A percentile compares a stretch with the other conserved stretches of the same genome.
These are phyloP conservation scores for Colletotrichum scovillei DNA, from an alignment of 2,329 filamentous ascomycete genomes.

Conservation along the genomic window DNA sequence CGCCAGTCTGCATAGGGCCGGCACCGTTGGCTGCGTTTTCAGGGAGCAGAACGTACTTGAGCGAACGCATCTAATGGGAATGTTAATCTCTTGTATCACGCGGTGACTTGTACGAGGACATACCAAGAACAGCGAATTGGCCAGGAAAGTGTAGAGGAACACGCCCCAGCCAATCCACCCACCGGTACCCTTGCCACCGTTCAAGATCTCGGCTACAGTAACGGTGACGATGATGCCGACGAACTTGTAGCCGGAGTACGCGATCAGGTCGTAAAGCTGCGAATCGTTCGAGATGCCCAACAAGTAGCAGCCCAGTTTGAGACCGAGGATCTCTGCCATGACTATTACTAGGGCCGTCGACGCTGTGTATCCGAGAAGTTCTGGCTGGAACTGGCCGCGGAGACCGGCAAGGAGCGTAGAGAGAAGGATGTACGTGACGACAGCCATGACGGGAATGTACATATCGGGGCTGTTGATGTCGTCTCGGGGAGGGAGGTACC, in stretches of 20 bases:
- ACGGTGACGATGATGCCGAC: slow-evolving; percentile 94
- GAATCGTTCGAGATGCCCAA: slow-evolving; percentile 94
- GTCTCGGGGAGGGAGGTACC: slow-evolving; percentile 91
- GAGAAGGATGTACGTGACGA: slow-evolving; percentile 96
- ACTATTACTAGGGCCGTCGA: slow-evolving; percentile 87
- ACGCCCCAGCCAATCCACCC: slow-evolving; percentile 90
- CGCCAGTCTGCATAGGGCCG: slow-evolving; percentile 70
- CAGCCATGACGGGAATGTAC: slow-evolving; percentile 99
- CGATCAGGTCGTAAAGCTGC: slow-evolving; percentile 91
- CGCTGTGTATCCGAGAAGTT: slow-evolving; percentile 90
- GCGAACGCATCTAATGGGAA: slow-evolving; percentile 79
- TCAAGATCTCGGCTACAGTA: slow-evolving; percentile 83
- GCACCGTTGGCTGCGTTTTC: slow-evolving; percentile 77
- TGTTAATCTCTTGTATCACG: slow-evolving; percentile 32
- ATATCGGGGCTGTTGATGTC: slow-evolving; percentile 98
- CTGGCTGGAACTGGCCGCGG: slow-evolving; percentile 91
- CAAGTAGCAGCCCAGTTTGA: slow-evolving; percentile 94
- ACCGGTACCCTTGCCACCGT: slow-evolving; percentile 82
- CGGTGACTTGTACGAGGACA: slow-evolving; percentile 44
- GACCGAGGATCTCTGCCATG: slow-evolving; percentile 85
- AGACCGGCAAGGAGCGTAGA: slow-evolving; percentile 91
- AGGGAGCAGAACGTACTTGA: slow-evolving; percentile 95
- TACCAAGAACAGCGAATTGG: slow-evolving; percentile 96
- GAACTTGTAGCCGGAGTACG: slow-evolving; percentile 98
- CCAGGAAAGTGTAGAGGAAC: slow-evolving; percentile 91